These are phyloP conservation scores for Ceratobasidium sp. DNA, from an alignment of 1,284 basidiomycete genomes.

Conservation along the genomic window DNA sequence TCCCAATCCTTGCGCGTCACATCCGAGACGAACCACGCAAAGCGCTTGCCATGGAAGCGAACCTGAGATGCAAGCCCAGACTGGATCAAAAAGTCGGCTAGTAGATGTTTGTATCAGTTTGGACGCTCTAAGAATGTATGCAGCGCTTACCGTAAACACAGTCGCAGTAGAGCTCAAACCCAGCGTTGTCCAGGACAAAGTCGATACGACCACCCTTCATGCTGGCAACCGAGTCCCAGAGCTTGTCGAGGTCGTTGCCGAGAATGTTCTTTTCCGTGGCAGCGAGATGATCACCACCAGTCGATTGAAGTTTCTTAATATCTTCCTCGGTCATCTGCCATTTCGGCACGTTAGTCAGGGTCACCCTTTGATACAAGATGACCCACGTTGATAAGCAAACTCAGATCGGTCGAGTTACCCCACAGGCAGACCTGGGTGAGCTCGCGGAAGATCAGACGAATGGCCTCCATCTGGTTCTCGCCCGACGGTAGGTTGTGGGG, in stretches of 20 bases:
- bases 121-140: constrained; percentile 44
- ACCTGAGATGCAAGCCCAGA: constrained; percentile 88
- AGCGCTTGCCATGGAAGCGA: constrained; percentile 93
- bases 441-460: constrained; percentile 93
- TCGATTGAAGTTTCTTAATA: constrained; percentile 97
- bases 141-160: constrained; percentile 86
- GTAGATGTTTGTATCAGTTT: constrained; percentile 9
- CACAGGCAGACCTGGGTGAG: constrained; percentile 95
- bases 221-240: constrained; percentile 86
- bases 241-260: constrained; percentile 82
- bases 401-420: constrained; percentile 98
- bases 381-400: constrained; percentile 85
- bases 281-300: constrained; percentile 94
- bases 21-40: constrained; percentile 96
- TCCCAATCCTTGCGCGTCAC: constrained; percentile 97
- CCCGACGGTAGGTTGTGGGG: constrained; percentile 78
- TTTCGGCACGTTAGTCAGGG: neutral
- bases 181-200: constrained; percentile 90
- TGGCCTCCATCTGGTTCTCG: constrained; percentile 73
- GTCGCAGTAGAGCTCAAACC: constrained; percentile 97
- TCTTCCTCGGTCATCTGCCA: constrained; percentile 93
- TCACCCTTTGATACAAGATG: neutral
- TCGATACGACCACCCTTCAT: constrained; percentile 88
- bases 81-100: constrained; percentile 92
- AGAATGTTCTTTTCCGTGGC: constrained; percentile 97